Evolutionary conservation across 257 asterid species (phyloP).

Genomic region (Leptodermis oblonga): DNA sequence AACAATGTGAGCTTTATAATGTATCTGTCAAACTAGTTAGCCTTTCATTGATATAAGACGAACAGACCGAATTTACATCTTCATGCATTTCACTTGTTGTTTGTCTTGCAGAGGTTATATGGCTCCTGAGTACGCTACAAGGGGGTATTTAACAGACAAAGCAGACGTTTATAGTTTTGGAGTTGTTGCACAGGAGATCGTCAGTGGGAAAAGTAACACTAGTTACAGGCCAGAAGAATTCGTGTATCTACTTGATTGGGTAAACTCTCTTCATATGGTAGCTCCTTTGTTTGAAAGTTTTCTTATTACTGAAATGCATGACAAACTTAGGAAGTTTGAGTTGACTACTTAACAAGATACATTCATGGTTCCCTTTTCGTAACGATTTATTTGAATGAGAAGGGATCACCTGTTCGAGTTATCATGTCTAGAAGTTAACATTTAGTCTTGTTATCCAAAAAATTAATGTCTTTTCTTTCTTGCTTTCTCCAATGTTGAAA

Average conservation of each 20-base stretch:
- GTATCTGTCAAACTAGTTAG: too few relatives aligned
- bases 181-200: conserved; percentile 41
- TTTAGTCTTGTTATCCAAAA: too few relatives aligned
- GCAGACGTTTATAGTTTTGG: conserved; percentile 49
- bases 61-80: neutral
- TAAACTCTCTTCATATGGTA: conserved; percentile 21
- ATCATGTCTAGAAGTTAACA: too few relatives aligned
- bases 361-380: too few relatives aligned
- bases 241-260: conserved; percentile 53
- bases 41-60: neutral
- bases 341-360: too few relatives aligned
- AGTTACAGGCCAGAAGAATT: conserved; percentile 50
- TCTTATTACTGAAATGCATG: too few relatives aligned
- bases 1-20: conserved; percentile 37
- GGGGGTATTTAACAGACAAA: conserved; percentile 51
- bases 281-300: too few relatives aligned
- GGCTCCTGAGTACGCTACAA: conserved; percentile 52
- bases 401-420: too few relatives aligned
- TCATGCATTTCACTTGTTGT: neutral
- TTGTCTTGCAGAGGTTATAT: conserved; percentile 35
- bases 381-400: too few relatives aligned
- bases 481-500: neutral
- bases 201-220: conserved; percentile 49
- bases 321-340: too few relatives aligned
- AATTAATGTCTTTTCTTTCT: too few relatives aligned